Evolutionary conservation across 306 rosid species (phyloP), one percentile per base, ranked within the genome.

Genomic region (Lupinus albus): DNA sequence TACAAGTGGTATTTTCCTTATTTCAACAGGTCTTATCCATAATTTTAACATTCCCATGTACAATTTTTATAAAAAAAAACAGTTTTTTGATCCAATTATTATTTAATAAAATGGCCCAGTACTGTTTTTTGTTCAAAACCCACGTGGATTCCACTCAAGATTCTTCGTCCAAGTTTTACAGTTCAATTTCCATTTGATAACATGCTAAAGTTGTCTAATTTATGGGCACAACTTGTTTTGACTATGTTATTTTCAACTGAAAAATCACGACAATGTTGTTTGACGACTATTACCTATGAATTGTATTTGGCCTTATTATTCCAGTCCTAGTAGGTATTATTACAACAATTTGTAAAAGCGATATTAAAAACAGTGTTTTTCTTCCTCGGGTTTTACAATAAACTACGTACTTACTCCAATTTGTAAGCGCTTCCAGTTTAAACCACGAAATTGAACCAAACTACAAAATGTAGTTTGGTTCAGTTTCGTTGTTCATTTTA

Each of bases 11-110:
- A 75, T 13, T 13, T 60, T 7, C 64, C 30, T 14, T 15, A 41
- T 20, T 68, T 33, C 0, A 50, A 64, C 78, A 86, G 91, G 87
- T 60, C 80, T 88, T 84, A 61, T 76, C 70, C 32, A 66, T 25
- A 25, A 25, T 25, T 38, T 63, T 28, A 28, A 33, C 32, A 11
- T 21, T 17, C 12, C 1, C 16, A 9, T 12, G 33, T 36, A 18
- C 48, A n/a, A 17, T 48, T 64, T 67, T 41, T 32, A 15, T n/a
- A 65, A 0, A 3, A 10, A 11, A n/a, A 49, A 28, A 28, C 16
- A 11, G 14, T 51, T 70, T 17, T 32, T 32, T 4, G 9, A 6
- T 41, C 18, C 42, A 30, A 9, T 52, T 0, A 45, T 13, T 60
- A 25, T 39, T 39, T 15, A 58, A 78, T 20, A 20, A 57, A 14